Base-by-base conservation (phyloP, 176 grass and related monocot genomes). In the Hordeum marinum region DNA sequence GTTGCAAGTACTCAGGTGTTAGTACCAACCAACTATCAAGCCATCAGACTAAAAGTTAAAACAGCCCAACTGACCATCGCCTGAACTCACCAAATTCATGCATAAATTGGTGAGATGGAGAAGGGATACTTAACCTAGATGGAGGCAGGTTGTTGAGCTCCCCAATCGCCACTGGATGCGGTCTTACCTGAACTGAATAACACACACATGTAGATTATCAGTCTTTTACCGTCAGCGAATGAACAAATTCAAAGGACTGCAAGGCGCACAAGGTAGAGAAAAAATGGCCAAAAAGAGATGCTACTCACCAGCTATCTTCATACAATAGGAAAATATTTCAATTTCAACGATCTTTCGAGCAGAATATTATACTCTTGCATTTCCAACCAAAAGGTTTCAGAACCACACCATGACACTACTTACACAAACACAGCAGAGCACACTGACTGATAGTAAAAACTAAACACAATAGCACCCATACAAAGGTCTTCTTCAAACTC, bases 91-190 rank as follows among this genome's bases (percentile, higher is more conserved):
- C 29, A 66, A 72, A 71, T 48, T 34, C 7, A 68, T 9, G 17
- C 7, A 36, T 17, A 18, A 9, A 18, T 48, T 27, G 29, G 29
- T 29, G 45, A 39, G 14, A 1, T 10, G 4, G 6, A 74, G 39
- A 11, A 59, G 36, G 48, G 43, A 84, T 40, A 48, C 85, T 79
- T 23, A 94, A 87, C 83, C 85, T 78, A 48, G 87, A 94, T 55
- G 87, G 82, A 63, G 76, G 68, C 18, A 94, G 74, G 80, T 71
- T 87, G 54, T 80, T 60, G 40, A 94, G 85, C 74, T 94, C 92
- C 15, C 41, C 46, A 27, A 94, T 85, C 26, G 92, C 92, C 84
- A 94, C 85, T 54, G 92, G 82, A 26, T 88, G 89, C 4, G 87
- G 75, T 58, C 85, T 83, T 41, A 90, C 58, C 92, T 94, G 27